phyloP scores from a whole-genome alignment of 73 alveolate species.

The Paramecium primaurelia region DNA sequence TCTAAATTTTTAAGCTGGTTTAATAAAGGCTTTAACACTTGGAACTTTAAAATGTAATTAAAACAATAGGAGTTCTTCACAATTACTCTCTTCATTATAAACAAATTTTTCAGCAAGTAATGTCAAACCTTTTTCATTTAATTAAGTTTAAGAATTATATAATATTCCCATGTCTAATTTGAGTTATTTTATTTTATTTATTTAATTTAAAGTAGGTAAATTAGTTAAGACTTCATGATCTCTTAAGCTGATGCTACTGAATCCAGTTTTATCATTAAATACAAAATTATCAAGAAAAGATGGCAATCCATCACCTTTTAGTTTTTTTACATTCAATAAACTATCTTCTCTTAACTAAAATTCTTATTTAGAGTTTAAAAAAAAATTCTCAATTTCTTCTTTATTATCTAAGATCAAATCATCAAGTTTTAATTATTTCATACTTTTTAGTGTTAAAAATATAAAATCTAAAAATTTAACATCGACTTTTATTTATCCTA shows the following conservation, averaged over 20 bases:
- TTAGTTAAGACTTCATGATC: not conserved
- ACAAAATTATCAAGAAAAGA: not conserved
- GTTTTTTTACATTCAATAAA: not conserved
- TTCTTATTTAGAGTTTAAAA: not conserved
- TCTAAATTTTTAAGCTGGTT: not conserved
- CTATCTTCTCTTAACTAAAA: not conserved
- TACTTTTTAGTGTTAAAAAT: not conserved
- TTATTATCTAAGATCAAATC: not conserved
- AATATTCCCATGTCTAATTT: not conserved
- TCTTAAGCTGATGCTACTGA: not conserved
- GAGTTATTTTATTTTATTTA: not conserved
- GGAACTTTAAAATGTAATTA: not conserved
- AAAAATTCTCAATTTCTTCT: not conserved
- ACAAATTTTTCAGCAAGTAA: not conserved
- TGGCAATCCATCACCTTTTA: not conserved
- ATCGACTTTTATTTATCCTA: not conserved
- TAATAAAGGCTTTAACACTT: not conserved
- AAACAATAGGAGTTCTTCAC: not conserved
- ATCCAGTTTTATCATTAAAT: not conserved
- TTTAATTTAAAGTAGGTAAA: not conserved
- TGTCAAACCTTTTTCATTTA: not conserved
- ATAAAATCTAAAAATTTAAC: not conserved
- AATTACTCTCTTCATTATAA: not conserved
- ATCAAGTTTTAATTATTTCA: not conserved
- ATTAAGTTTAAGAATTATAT: not conserved